Base-by-base conservation (phyloP, 2,329 filamentous ascomycete genomes). In the Cercospora beticola region DNA sequence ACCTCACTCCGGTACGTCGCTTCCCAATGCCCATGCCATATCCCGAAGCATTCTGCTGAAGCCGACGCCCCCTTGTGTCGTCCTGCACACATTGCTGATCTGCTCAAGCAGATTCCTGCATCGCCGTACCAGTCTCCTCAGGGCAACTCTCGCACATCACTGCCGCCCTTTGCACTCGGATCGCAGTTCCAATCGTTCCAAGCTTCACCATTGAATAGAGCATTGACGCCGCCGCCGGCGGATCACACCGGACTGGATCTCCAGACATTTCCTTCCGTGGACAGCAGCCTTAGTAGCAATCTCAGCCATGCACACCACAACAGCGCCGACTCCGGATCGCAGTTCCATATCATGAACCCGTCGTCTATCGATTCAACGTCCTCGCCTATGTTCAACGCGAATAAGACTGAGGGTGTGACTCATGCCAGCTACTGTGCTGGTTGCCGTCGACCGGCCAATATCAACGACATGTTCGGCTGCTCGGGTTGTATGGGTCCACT, bases 401-500 rank as follows among this genome's bases (percentile, higher is more conserved):
- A 65, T 31, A 63, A 61, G n/a, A 58, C 54, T 3, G 62, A 65
- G 23, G 68, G 64, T 21, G 68, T 67, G 18, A 36, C 57, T 12
- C 58, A 59, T 33, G 66, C 57, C 61, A 62, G 98, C 52, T 97
- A 97, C 78, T 98, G 94, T 79, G 92, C 94, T 21, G 92, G 91
- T 59, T 98, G 94, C 77, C 89, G 92, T 72, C 88, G 90, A 43
- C 84, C 93, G 18, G 94, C 90, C 62, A 83, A 90, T 10, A 83
- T 98, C 28, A 90, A 89, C 76, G 91, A 94, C 75, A 95, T 92
- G 36, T 97, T 93, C 77, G 94, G 94, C 23, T 98, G 94, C 79
- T 97, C 94, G 0, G 94, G 97, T 80, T 98, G 95, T 79, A 97
- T 98, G 71, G 97, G 93, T 78, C 94, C 94, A 16, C 86, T 98